Evolutionary conservation across 2,329 filamentous ascomycete genomes (phyloP).

Genomic region (Phialophora chinensis): DNA sequence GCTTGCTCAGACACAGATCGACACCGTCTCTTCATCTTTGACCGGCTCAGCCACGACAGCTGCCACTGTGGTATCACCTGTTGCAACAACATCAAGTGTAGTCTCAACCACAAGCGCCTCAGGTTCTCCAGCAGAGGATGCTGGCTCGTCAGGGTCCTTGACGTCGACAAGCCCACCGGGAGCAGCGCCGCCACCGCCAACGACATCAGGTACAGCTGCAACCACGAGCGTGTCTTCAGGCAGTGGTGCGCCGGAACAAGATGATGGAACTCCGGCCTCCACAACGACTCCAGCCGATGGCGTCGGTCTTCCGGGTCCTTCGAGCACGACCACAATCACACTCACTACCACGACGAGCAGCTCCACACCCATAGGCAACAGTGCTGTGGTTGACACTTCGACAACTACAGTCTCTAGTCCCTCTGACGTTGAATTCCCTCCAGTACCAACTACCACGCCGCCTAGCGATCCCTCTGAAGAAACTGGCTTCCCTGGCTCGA

Average conservation of each 20-base stretch:
- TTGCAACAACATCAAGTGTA: neutral
- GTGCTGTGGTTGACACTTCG: neutral
- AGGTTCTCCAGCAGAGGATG: neutral
- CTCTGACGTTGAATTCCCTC: neutral
- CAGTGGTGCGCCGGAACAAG: neutral
- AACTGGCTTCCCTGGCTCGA: neutral
- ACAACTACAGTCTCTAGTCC: neutral
- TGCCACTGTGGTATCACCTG: neutral
- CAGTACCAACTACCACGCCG: neutral
- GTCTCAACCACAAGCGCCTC: neutral
- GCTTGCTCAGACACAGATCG: conserved; percentile 3
- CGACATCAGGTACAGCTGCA: neutral
- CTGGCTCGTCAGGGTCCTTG: neutral
- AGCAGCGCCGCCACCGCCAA: neutral
- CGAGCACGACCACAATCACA: conserved; percentile 3
- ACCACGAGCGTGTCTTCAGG: neutral
- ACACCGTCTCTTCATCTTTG: neutral
- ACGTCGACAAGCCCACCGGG: neutral
- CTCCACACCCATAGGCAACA: neutral
- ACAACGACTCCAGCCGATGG: neutral
- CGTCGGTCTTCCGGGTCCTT: neutral
- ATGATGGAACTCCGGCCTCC: neutral
- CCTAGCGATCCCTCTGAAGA: neutral
- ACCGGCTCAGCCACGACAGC: neutral
- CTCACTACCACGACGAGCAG: neutral